Conservation (phyloP, 805 yeast species). For the Suhomyces kilbournensis region DNA sequence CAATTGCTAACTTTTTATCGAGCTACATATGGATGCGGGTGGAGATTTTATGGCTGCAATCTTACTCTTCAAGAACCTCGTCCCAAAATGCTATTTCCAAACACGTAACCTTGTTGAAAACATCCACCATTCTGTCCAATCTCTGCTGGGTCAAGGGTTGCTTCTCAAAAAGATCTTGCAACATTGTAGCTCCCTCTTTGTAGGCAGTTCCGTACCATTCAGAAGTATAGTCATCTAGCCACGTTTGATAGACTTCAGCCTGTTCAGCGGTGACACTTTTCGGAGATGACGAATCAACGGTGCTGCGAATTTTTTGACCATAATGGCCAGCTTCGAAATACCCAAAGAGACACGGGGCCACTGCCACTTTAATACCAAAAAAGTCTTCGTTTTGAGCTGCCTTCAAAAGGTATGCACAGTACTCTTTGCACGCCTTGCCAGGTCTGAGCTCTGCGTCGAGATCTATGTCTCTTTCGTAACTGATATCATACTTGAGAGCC, state of each 20-base stretch:
- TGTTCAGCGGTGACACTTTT: constrained; percentile 12
- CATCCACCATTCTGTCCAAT: constrained; percentile 49
- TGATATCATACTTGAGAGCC: constrained; percentile 35
- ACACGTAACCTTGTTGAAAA: constrained; percentile 56
- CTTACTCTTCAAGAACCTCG: constrained; percentile 26
- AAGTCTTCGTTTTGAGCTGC: constrained; percentile 55
- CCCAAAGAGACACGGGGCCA: constrained; percentile 76
- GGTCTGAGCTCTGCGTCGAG: constrained; percentile 47
- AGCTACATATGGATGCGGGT: background rate
- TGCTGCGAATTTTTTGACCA: constrained; percentile 21
- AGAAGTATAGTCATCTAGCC: constrained; percentile 63
- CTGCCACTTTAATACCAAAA: constrained; percentile 62
- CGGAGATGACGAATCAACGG: constrained; percentile 11
- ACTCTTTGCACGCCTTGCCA: constrained; percentile 56
- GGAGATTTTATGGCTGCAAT: background rate
- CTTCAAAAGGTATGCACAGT: constrained; percentile 57
- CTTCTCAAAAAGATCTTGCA: constrained; percentile 41
- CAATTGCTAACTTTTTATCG: no score
- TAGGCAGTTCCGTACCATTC: constrained; percentile 58
- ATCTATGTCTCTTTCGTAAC: constrained; percentile 28
- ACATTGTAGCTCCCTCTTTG: constrained; percentile 44
- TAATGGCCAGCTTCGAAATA: constrained; percentile 54
- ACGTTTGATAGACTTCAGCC: constrained; percentile 38
- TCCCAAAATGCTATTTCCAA: constrained; percentile 73
- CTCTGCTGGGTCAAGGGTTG: constrained; percentile 40